Evolutionary conservation across 192 early-diverging fungal genomes (phyloP), one percentile per base, ranked within the genome.

Genomic region (Kappamyces sp.): DNA sequence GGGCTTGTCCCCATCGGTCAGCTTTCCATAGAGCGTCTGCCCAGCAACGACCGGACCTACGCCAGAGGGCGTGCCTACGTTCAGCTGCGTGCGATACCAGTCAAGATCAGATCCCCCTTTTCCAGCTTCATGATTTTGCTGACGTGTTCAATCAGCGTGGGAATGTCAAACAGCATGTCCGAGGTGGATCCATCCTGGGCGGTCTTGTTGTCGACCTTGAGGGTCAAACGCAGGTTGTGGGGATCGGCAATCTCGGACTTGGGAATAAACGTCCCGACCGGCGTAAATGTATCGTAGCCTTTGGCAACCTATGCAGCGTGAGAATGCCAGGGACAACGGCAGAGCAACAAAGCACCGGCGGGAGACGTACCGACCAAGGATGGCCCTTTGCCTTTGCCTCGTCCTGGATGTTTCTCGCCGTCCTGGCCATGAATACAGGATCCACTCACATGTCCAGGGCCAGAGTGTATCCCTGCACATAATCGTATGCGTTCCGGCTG

Each of bases 131-230:
- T 93, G 64, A 94, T 88, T 1, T 80, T 71, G 47, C 85, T 87
- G 53, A 95, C 81, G 62, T 91, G 77, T 47, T 82, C 80, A 40
- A 98, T 84, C 39, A 98, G 72, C 59, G 68, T 67, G 0, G 93
- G 91, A 47, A 95, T 84, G 84, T 82, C 81, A 72, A 97, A 97
- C 40, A 98, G 84, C 93, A 98, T 95, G 51, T 95, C 90, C 35
- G 74, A 74, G 0, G 95, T 95, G 44, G 72, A 68, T 13, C 94
- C 94, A 59, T 88, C 72, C 74, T 98, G 91, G 69, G 79, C 82
- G 40, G 86, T 73, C 51, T 79, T 66, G 2, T 80, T 89, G 53
- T 90, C 86, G 13, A 79, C 82, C 65, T 88, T 82, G 34, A 93
- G 76, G 84, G 83, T 88, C 58, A 94, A 62, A 37, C 82, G 70